phyloP scores from a whole-genome alignment of 2,329 filamentous ascomycete genomes.

The Neophaeococcomyces mojaviensis region DNA sequence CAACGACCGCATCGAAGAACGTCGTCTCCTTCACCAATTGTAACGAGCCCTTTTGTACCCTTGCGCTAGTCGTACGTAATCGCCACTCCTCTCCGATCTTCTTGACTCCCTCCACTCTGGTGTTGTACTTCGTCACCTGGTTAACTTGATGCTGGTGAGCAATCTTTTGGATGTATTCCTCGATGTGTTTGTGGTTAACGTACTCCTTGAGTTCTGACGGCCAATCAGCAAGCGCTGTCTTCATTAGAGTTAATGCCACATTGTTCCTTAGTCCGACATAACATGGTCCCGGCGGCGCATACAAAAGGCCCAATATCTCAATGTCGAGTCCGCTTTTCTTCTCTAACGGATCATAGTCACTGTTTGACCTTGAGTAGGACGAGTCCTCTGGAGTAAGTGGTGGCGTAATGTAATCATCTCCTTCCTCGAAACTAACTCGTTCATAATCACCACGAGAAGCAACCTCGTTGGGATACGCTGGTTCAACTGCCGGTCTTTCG shows the following conservation, averaged over 20 bases:
- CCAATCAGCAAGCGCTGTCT: conserved; percentile 47
- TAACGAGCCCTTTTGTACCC: conserved; percentile 29
- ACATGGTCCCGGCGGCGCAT: conserved; percentile 50
- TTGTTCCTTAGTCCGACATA: conserved; percentile 49
- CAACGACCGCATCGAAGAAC: conserved; percentile 44
- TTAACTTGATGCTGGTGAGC: conserved; percentile 45
- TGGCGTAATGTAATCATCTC: conserved; percentile 16
- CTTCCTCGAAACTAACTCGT: conserved; percentile 11
- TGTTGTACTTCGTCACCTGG: conserved; percentile 47
- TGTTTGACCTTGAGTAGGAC: too few relatives aligned
- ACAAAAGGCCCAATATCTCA: conserved; percentile 28
- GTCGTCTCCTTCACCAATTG: conserved; percentile 17
- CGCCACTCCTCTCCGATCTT: conserved; percentile 47
- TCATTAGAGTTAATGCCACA: conserved; percentile 44
- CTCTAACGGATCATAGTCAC: too few relatives aligned
- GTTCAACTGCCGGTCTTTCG: conserved; percentile 41
- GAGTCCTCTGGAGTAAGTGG: conserved; percentile 15
- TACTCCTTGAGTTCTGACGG: conserved; percentile 53
- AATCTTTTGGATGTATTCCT: conserved; percentile 54
- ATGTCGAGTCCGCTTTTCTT: too few relatives aligned
- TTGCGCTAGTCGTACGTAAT: conserved; percentile 43
- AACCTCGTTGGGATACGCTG: conserved; percentile 36
- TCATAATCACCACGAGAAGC: conserved; percentile 31
- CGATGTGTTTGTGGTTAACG: conserved; percentile 50
- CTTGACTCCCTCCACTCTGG: conserved; percentile 47